Percentiles rank a stretch among this genome's conserved stretches.
Evolutionary conservation across 768 basidiomycete species (phyloP).

Genomic region (Leccinum fibrillosum): DNA sequence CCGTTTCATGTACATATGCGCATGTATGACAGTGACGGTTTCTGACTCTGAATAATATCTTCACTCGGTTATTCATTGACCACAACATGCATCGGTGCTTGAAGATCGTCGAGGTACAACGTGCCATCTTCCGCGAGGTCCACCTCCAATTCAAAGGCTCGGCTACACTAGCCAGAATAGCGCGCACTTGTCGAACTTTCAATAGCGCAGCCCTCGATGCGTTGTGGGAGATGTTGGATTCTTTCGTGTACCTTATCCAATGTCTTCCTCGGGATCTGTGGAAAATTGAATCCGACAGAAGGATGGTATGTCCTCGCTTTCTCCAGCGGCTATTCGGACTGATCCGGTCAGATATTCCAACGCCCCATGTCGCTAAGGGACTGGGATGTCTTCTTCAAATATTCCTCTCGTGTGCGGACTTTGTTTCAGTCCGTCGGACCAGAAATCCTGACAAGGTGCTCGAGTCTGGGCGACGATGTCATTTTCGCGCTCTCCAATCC

Average conservation of each 20-base stretch:
- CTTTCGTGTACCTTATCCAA: slow-evolving; percentile 20
- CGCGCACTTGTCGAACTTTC: slow-evolving; percentile 26
- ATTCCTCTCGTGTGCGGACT: slow-evolving; percentile 22
- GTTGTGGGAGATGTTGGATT: slow-evolving; percentile 22
- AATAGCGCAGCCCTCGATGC: slow-evolving; percentile 22
- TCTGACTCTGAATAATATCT: neutral
- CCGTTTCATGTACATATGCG: neutral
- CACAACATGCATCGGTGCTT: slow-evolving; percentile 25
- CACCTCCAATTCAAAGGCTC: neutral
- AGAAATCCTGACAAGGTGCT: neutral
- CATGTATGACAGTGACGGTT: neutral
- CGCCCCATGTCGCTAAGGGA: slow-evolving; percentile 26
- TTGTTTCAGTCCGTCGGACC: slow-evolving; percentile 3
- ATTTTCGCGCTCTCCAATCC: slow-evolving; percentile 25
- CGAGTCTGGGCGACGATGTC: slow-evolving; percentile 16
- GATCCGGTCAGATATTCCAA: slow-evolving; percentile 19
- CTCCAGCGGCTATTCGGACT: neutral
- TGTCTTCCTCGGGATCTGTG: slow-evolving; percentile 30
- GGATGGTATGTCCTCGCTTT: slow-evolving; percentile 11
- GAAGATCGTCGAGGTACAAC: slow-evolving; percentile 27
- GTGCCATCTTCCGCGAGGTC: slow-evolving; percentile 19
- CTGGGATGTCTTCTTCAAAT: slow-evolving; percentile 27
- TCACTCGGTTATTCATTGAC: neutral
- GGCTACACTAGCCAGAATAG: slow-evolving; percentile 19
- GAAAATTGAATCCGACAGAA: slow-evolving; percentile 12